Base-by-base conservation (phyloP, 176 grass and related monocot species). In the Neostapfia colusana region DNA sequence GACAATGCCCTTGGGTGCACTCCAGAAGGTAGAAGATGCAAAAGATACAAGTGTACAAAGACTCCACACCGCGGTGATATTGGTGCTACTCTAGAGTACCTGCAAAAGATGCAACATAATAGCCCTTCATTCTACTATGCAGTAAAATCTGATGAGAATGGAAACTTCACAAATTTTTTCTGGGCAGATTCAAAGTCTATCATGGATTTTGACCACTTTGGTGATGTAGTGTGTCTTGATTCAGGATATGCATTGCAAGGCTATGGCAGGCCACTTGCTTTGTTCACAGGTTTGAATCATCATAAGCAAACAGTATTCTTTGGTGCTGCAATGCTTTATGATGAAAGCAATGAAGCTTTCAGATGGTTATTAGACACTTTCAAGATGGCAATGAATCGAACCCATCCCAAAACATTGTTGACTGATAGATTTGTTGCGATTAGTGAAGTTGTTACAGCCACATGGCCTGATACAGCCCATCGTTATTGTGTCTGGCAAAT, bases 401-500 rank as follows among this genome's bases (percentile, higher is more conserved):
- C 42, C 71, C 74, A 85, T 23, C 88, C 93, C 9, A 97, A 89
- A 69, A 97, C 93, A 80, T 73, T 97, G 66, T 85, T 97, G 86
- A 91, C 88, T 48, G 78, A 89, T 60, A 74, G 93, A 83, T 86
- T 51, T 85, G 61, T 42, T 70, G 65, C 23, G 10, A 85, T 89
- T 54, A 81, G 72, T 65, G 93, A 93, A 71, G 88, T 84, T 73
- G 74, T 89, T 74, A 70, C 57, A 70, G 72, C 76, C 58, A 77
- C 60, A 69, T 91, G 86, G 81, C 80, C 88, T 60, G 70, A 56
- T 23, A 89, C 88, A 4, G 28, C 63, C 51, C 90, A 91, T 85
- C 86, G 90, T 78, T 93, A 86, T 48, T 97, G 93, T 86, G 88
- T 93, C 18, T 93, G 93, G 93, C 88, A 97, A 81, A 89, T 97